These are phyloP conservation scores for Neurospora sp. DNA, from an alignment of 2,329 filamentous ascomycete species.

Conservation along the genomic window DNA sequence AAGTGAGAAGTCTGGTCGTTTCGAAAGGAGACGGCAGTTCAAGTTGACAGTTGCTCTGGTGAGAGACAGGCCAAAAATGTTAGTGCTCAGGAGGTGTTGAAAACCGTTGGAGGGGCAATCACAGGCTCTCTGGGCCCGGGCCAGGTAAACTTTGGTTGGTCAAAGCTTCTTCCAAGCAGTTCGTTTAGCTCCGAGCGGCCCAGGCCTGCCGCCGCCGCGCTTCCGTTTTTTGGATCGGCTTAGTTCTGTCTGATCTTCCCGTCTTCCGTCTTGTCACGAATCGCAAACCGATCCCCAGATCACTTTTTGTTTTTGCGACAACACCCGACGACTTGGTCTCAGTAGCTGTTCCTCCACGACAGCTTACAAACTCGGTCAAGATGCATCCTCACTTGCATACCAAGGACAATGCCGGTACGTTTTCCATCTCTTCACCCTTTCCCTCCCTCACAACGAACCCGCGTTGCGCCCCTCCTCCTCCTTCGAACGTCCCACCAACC, in stretches of 20 bases:
- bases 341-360: not conserved
- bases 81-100: not conserved
- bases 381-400: slow-evolving; percentile 99
- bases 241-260: not conserved
- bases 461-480: no score
- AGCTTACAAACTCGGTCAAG: slow-evolving; percentile 17
- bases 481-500: no score
- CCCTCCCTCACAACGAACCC: no score
- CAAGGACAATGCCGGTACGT: slow-evolving; percentile 74
- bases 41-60: not conserved
- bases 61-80: not conserved
- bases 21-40: not conserved
- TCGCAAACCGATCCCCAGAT: not conserved
- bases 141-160: not conserved
- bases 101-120: not conserved
- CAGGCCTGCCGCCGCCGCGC: not conserved
- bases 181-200: not conserved
- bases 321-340: not conserved
- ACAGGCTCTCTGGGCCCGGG: not conserved
- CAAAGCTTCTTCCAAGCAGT: not conserved
- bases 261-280: not conserved
- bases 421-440: not conserved
- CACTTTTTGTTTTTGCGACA: not conserved
- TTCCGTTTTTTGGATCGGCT: not conserved
- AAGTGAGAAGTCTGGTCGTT: not conserved